Evolutionary conservation across 306 rosid species (phyloP), one percentile per base, ranked within the genome.

Genomic region (Inga oerstediana): DNA sequence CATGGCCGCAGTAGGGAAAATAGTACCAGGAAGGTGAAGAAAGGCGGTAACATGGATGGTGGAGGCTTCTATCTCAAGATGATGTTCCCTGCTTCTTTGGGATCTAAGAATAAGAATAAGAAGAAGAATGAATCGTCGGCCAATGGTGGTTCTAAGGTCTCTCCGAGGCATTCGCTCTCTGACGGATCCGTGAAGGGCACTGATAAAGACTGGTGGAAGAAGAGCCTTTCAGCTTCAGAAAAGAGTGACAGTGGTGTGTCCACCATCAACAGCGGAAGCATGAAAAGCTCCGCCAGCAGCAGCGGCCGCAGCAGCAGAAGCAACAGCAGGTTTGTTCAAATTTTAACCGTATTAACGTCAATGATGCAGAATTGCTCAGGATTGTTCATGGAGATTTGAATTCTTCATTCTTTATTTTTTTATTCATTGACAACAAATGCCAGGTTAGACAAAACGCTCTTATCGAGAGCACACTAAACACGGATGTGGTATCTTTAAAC

Each of bases 131-230:
- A 90, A 3, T 20, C 78, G 0, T 69, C 39, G 45, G 86, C 59
- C 7, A 86, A 44, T 78, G 72, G 78, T 5, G 81, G 86, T 68
- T 86, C 92, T 0, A 91, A 89, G 84, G 94, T 91, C 10, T 86
- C 97, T 0, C 91, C 97, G 0, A 91, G 78, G 82, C 94, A 96
- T 20, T 72, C 84, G 1, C 78, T 54, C 24, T 76, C 83, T 69
- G 87, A 82, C 56, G 89, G 87, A 70, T 76, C 85, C 2, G 74
- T 46, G 59, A 90, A 88, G 62, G 85, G 72, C 44, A 82, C 48
- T 17, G 98, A 93, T 9, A 89, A 87, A 62, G 97, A 95, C 37
- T 92, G 97, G 99, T 93, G 89, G 96, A 90, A 88, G 93, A 93
- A 91, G 90, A 85, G 85, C 22, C 69, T 66, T 83, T 81, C 88